Conservation (phyloP, 2,329 filamentous ascomycete genomes). For the Xylaria multiplex region DNA sequence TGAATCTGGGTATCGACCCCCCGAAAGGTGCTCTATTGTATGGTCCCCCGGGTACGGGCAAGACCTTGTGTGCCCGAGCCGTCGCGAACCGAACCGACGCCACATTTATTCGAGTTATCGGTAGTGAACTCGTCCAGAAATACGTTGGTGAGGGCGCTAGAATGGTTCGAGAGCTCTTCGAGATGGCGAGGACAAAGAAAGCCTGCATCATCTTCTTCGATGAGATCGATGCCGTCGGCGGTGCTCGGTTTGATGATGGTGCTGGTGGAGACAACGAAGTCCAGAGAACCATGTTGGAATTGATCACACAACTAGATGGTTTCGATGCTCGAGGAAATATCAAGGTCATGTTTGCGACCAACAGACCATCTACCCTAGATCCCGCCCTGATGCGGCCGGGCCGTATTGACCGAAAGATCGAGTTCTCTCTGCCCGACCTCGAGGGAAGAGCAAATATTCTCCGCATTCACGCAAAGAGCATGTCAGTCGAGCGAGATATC, state of each 20-base stretch:
- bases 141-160: constrained; percentile 98
- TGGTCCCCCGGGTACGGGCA: constrained; percentile 97
- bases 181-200: constrained; percentile 99
- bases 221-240: constrained; percentile 96
- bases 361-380: constrained; percentile 93
- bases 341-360: constrained; percentile 99
- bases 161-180: constrained; percentile 98
- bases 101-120: constrained; percentile 98
- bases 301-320: constrained; percentile 95
- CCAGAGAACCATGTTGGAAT: constrained; percentile 95
- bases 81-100: constrained; percentile 98
- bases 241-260: constrained; percentile 95
- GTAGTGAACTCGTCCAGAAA: constrained; percentile 97
- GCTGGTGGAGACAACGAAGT: constrained; percentile 98
- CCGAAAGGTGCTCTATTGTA: constrained; percentile 97
- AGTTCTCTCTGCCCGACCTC: constrained; percentile 96
- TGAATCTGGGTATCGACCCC: constrained; percentile 98
- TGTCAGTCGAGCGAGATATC: constrained; percentile 99
- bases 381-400: constrained; percentile 97
- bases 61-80: constrained; percentile 96
- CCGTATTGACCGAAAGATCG: constrained; percentile 98
- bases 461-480: constrained; percentile 98
- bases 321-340: constrained; percentile 98
- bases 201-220: constrained; percentile 99
- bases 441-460: constrained; percentile 98